phyloP scores from a whole-genome alignment of 805 yeast genomes.

The Lipomyces lipofer region DNA sequence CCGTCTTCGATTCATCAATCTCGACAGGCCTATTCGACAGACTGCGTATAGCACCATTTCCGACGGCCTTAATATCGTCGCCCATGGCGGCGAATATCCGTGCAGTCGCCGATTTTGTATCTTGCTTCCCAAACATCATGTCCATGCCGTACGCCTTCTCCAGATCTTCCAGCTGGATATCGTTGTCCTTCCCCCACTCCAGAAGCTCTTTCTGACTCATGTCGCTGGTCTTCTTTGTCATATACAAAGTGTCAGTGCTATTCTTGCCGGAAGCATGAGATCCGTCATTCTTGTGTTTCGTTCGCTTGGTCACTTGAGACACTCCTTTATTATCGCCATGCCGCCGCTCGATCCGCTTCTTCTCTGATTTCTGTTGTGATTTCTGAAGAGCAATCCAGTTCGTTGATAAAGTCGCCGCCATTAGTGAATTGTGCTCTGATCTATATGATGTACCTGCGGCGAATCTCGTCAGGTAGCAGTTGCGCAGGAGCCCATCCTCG shows the following conservation, averaged over 20 bases:
- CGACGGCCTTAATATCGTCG: neutral
- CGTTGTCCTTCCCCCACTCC: constrained; percentile 38
- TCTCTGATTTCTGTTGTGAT: neutral
- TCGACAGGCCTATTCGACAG: constrained; percentile 22
- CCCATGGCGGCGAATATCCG: constrained; percentile 19
- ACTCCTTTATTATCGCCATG: too few species aligned
- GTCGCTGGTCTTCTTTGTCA: neutral
- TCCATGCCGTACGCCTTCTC: constrained; percentile 32
- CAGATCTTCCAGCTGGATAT: constrained; percentile 34
- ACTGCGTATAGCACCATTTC: neutral
- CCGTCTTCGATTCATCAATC: constrained; percentile 28
- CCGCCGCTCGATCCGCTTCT: too few species aligned
- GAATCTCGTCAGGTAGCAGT: too few species aligned
- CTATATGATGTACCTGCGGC: too few species aligned
- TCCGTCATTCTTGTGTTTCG: too few species aligned
- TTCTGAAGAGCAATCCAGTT: constrained; percentile 26
- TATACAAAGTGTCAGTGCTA: too few species aligned
- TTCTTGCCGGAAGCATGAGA: too few species aligned
- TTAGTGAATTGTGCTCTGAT: too few species aligned
- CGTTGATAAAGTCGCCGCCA: constrained; percentile 19
- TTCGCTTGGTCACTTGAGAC: too few species aligned
- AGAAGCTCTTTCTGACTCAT: constrained; percentile 9
- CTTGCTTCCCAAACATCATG: constrained; percentile 2
- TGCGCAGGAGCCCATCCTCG: too few species aligned
- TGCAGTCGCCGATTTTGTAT: constrained; percentile 19